A percentile compares a stretch with the other conserved stretches of the same genome.
These are phyloP conservation scores for Mortierella sp. DNA, from an alignment of 371 early-diverging fungal genomes.

Conservation along the genomic window DNA sequence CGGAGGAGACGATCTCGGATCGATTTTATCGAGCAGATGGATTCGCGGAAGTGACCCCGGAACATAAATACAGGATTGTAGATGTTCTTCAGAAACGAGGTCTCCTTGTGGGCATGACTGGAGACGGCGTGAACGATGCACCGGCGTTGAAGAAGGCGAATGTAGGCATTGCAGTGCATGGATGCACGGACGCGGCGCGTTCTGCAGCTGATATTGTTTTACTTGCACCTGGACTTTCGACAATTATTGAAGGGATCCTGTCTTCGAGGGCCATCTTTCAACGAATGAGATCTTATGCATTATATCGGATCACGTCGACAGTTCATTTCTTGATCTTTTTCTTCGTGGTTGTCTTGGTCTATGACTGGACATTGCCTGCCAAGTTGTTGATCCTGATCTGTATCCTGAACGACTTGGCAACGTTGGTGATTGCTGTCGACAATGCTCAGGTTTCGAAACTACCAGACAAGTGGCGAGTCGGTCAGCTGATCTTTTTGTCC, in stretches of 20 bases:
- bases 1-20: constrained; percentile 63
- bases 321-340: constrained; percentile 94
- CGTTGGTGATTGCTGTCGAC: constrained; percentile 92
- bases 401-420: constrained; percentile 91
- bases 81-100: constrained; percentile 82
- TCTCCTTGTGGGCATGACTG: constrained; percentile 85
- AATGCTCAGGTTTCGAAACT: constrained; percentile 86
- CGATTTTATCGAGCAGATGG: constrained; percentile 76
- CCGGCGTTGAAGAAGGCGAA: constrained; percentile 91
- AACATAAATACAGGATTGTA: constrained; percentile 85
- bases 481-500: constrained; percentile 86
- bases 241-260: constrained; percentile 88
- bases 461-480: constrained; percentile 95
- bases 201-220: constrained; percentile 95
- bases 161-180: constrained; percentile 89
- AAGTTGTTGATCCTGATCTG: constrained; percentile 87
- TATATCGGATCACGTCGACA: constrained; percentile 94
- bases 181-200: constrained; percentile 94
- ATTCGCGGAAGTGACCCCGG: constrained; percentile 83
- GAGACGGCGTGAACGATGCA: constrained; percentile 91
- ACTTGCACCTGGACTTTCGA: constrained; percentile 88
- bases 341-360: constrained; percentile 84
- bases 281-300: constrained; percentile 91
- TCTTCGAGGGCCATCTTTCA: constrained; percentile 93
- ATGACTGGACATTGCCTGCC: constrained; percentile 86